These are phyloP conservation scores for Leccinum disarticulatum DNA, from an alignment of 768 basidiomycete species.

Conservation along the genomic window DNA sequence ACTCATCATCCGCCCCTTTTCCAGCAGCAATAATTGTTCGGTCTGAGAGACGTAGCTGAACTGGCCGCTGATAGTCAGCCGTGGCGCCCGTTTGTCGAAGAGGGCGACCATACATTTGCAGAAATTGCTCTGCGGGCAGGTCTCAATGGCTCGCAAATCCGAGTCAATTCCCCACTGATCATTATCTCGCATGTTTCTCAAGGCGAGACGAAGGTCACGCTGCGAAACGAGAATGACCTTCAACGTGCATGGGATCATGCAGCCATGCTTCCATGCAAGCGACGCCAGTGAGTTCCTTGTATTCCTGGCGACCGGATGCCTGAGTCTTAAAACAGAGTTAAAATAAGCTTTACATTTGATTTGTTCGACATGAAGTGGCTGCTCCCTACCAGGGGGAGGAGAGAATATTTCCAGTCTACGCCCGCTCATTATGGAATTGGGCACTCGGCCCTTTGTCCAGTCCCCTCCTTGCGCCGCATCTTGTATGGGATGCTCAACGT, in stretches of 20 bases:
- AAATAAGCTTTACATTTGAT: no score
- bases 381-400: neutral
- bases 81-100: neutral
- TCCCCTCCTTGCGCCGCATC: neutral
- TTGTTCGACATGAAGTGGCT: no score
- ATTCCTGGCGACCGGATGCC: neutral
- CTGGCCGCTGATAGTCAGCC: neutral
- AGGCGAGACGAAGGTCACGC: neutral
- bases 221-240: neutral
- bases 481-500: neutral
- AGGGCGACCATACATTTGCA: neutral
- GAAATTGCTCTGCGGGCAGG: neutral
- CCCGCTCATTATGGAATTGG: neutral
- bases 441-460: neutral
- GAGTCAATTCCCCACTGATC: neutral
- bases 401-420: neutral
- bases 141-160: neutral
- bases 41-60: neutral
- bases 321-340: neutral
- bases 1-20: neutral
- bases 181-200: neutral
- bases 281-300: neutral
- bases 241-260: neutral
- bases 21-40: neutral
- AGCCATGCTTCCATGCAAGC: no score